phyloP scores from a whole-genome alignment of 148 eudicot species.

The Silene latifolia region DNA sequence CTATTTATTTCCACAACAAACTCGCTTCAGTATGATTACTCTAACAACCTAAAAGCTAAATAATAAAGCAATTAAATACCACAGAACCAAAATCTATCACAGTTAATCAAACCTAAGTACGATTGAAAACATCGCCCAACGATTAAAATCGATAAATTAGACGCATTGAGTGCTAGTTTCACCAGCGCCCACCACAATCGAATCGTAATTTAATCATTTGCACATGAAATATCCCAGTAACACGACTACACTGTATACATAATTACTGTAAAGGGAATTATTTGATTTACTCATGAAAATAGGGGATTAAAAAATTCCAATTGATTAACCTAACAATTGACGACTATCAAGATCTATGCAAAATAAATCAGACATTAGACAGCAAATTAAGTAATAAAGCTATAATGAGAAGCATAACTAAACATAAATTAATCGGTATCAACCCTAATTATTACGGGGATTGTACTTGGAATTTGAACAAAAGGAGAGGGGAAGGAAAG shows the following conservation, averaged over 20 bases:
- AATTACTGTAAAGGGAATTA: not conserved
- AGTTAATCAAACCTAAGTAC: no score
- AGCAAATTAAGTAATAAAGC: not conserved
- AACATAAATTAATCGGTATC: not conserved
- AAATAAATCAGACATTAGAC: constrained; percentile 1
- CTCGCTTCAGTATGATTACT: not conserved
- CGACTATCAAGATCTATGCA: not conserved
- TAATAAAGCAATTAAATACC: not conserved
- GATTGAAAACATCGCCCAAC: no score
- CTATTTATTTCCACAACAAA: not conserved
- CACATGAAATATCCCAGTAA: not conserved
- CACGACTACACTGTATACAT: not conserved
- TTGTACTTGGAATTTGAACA: not conserved
- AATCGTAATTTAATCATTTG: not conserved
- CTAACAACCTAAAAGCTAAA: not conserved
- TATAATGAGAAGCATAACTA: not conserved
- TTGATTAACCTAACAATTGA: not conserved
- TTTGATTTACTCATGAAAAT: not conserved
- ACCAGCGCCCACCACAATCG: not conserved
- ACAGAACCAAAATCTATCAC: not conserved
- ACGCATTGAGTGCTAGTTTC: not conserved
- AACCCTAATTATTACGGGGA: not conserved
- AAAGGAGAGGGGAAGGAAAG: not conserved
- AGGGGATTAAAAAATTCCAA: no score
- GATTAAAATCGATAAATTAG: not conserved